phyloP scores from a whole-genome alignment of 2,329 filamentous ascomycete genomes.

The Calonectria naviculata region DNA sequence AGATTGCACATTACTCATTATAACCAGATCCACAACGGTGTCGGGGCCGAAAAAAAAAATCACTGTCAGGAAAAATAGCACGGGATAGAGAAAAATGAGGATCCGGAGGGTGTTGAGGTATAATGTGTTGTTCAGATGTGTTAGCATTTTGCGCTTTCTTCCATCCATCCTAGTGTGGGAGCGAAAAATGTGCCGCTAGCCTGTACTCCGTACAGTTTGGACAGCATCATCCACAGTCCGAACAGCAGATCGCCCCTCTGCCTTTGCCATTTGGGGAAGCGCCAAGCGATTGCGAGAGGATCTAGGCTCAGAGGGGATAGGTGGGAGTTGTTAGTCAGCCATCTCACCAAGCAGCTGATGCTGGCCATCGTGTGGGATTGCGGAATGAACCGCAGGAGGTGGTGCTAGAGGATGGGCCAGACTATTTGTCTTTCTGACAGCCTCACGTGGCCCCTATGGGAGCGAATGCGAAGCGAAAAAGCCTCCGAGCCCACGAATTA shows the following conservation, averaged over 20 bases:
- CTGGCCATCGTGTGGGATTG: background rate
- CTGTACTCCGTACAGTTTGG: background rate
- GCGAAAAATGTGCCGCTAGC: background rate
- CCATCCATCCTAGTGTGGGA: background rate
- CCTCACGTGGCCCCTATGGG: background rate
- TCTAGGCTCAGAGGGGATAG: background rate
- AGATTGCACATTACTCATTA: background rate
- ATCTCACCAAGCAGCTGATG: background rate
- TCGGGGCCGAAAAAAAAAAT: background rate
- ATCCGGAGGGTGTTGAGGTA: too few relatives aligned
- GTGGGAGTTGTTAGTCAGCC: background rate
- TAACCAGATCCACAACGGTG: background rate
- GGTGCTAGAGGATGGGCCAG: background rate
- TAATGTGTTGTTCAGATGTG: background rate
- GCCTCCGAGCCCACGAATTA: background rate
- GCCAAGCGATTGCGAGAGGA: constrained; percentile 1
- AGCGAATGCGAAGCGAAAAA: background rate
- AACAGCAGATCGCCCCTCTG: background rate
- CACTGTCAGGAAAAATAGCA: too few relatives aligned
- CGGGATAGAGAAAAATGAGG: background rate
- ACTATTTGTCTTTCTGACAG: background rate
- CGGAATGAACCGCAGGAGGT: background rate
- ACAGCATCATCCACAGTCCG: background rate
- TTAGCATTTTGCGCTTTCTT: background rate
- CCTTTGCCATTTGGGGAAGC: background rate